phyloP scores from a whole-genome alignment of 176 grass and related monocot species.

The Ensete ventricosum region DNA sequence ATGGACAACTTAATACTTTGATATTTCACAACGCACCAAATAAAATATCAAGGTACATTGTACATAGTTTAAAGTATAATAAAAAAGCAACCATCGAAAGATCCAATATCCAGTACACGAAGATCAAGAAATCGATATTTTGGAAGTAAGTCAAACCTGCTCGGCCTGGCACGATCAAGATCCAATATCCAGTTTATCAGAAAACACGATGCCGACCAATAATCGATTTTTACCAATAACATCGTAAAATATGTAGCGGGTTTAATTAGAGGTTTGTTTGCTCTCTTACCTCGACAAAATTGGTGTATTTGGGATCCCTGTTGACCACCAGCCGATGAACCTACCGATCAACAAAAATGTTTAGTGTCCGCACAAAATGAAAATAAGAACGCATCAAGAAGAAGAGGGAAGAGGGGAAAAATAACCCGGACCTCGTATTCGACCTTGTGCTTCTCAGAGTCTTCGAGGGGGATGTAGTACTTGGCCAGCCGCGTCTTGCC shows the following conservation, averaged over 20 bases:
- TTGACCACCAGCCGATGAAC: slow-evolving; percentile 94
- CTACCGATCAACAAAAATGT: slow-evolving; percentile 26
- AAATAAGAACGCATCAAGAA: background rate
- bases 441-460: slow-evolving; percentile 99
- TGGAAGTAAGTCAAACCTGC: background rate
- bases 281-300: slow-evolving; percentile 81
- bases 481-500: slow-evolving; percentile 96
- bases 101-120: background rate
- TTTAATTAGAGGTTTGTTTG: background rate
- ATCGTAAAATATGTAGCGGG: too few relatives aligned
- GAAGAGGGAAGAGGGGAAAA: background rate
- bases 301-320: slow-evolving; percentile 94
- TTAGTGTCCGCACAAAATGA: background rate
- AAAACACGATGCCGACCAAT: too few relatives aligned
- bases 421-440: slow-evolving; percentile 71
- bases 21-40: too few relatives aligned
- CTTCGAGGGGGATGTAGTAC: slow-evolving; percentile 95
- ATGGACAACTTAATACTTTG: too few relatives aligned
- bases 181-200: too few relatives aligned
- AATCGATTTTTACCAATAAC: too few relatives aligned
- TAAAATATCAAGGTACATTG: too few relatives aligned
- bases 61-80: too few relatives aligned
- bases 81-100: too few relatives aligned
- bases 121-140: background rate
- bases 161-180: background rate